Conservation (phyloP, 1,284 basidiomycete species). For the Neolentinus lepideus region DNA sequence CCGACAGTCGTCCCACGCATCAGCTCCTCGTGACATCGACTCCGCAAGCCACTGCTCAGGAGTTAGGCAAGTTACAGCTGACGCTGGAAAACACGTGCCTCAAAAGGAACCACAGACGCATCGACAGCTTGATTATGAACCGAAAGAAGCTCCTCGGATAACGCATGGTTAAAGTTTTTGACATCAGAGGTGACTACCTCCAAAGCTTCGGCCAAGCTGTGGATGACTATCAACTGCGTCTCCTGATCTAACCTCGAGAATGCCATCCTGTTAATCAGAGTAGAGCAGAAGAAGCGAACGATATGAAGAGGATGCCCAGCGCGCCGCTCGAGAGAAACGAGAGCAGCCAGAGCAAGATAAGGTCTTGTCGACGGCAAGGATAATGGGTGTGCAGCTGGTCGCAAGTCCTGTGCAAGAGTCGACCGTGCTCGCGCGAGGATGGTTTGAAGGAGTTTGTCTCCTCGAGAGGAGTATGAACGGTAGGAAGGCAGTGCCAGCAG, state of each 20-base stretch:
- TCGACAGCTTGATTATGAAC: slow-evolving; percentile 36
- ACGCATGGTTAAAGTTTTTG: slow-evolving; percentile 14
- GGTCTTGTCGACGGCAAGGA: slow-evolving; percentile 20
- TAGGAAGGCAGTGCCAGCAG: slow-evolving; percentile 43
- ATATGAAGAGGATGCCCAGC: slow-evolving; percentile 37
- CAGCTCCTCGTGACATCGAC: slow-evolving; percentile 16
- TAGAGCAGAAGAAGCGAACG: slow-evolving; percentile 43
- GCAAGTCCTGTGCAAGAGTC: slow-evolving; percentile 30
- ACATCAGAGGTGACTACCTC: slow-evolving; percentile 19
- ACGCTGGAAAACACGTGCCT: slow-evolving; percentile 26
- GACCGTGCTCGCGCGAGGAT: slow-evolving; percentile 34
- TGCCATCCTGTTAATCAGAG: slow-evolving; percentile 37
- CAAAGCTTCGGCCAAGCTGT: slow-evolving; percentile 27
- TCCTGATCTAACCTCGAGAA: slow-evolving; percentile 35
- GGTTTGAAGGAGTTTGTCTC: slow-evolving; percentile 35
- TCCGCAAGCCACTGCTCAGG: neutral
- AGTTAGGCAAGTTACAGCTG: neutral
- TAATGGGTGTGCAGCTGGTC: neutral
- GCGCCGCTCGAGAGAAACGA: slow-evolving; percentile 33
- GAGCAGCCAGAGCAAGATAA: slow-evolving; percentile 41
- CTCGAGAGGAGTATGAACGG: slow-evolving; percentile 26
- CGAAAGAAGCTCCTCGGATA: slow-evolving; percentile 5
- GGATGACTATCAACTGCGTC: slow-evolving; percentile 37
- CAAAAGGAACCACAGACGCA: slow-evolving; percentile 38
- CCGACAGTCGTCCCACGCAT: slow-evolving; percentile 30